These are phyloP conservation scores for Epichloe baconii DNA, from an alignment of 2,329 filamentous ascomycete species.

Conservation along the genomic window DNA sequence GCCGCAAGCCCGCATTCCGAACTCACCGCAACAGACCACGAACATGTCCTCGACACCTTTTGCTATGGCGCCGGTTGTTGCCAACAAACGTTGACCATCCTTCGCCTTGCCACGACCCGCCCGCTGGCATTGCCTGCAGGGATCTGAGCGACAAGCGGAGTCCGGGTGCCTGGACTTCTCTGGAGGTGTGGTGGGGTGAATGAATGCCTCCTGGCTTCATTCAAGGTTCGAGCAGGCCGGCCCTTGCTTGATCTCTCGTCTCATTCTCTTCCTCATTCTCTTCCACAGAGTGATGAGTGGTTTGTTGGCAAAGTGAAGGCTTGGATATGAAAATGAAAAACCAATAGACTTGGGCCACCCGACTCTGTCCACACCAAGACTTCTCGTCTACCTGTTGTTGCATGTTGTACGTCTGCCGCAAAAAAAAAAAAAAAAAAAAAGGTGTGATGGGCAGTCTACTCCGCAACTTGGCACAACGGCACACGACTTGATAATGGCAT, in stretches of 20 bases:
- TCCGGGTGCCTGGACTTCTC: not conserved
- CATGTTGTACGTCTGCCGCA: not conserved
- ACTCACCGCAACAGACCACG: no score
- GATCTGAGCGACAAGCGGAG: conserved; percentile 10
- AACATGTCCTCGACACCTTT: not conserved
- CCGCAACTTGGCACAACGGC: not conserved
- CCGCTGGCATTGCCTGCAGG: conserved; percentile 11
- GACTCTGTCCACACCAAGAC: no score
- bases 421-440: not conserved
- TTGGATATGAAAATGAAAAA: not conserved
- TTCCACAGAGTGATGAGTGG: not conserved
- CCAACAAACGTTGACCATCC: not conserved
- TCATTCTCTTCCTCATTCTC: not conserved
- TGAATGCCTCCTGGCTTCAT: conserved; percentile 3
- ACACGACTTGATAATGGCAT: not conserved
- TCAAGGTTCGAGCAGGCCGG: not conserved
- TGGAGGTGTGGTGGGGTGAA: conserved; percentile 3
- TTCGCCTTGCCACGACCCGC: conserved; percentile 7
- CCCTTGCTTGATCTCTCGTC: not conserved
- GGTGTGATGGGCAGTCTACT: not conserved
- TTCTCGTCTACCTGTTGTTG: no score
- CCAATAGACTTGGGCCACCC: not conserved
- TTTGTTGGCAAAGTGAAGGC: not conserved
- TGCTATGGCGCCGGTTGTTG: not conserved
- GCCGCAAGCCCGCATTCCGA: conserved; percentile 3